phyloP scores from a whole-genome alignment of 768 basidiomycete genomes.

The Filobasidium floriforme region DNA sequence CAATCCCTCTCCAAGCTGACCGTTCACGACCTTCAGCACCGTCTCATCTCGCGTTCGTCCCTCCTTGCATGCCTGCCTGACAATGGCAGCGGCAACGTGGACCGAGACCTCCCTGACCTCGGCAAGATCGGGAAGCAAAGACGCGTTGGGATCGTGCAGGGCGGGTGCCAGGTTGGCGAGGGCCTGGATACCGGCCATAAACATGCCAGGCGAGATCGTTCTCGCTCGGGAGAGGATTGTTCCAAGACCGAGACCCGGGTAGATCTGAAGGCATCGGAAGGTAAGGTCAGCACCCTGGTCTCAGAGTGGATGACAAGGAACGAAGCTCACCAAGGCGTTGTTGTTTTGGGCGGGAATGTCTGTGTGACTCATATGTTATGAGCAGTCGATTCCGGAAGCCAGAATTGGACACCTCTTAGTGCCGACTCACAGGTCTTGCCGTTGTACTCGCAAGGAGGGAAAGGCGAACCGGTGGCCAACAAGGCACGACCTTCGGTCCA shows the following conservation, averaged over 20 bases:
- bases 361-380: not conserved
- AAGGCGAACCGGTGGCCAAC: conserved; percentile 77
- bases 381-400: not conserved
- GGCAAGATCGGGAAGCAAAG: conserved; percentile 68
- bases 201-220: conserved; percentile 69
- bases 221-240: conserved; percentile 63
- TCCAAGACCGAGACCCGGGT: conserved; percentile 78
- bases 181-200: conserved; percentile 68
- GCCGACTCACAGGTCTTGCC: conserved; percentile 21
- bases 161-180: conserved; percentile 74
- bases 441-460: conserved; percentile 50
- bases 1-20: conserved; percentile 30
- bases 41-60: conserved; percentile 53
- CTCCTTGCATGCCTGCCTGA: conserved; percentile 68
- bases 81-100: conserved; percentile 70
- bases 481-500: conserved; percentile 77
- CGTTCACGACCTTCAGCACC: conserved; percentile 37
- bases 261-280: conserved; percentile 51
- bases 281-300: conserved; percentile 14
- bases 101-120: conserved; percentile 67
- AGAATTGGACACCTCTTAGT: no score
- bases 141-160: conserved; percentile 59
- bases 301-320: no score
- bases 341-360: conserved; percentile 23
- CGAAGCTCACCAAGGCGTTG: conserved; percentile 16